Percentiles rank a stretch among this genome's conserved stretches.
phyloP scores from a whole-genome alignment of 768 basidiomycete genomes.

The Suillus paluster region DNA sequence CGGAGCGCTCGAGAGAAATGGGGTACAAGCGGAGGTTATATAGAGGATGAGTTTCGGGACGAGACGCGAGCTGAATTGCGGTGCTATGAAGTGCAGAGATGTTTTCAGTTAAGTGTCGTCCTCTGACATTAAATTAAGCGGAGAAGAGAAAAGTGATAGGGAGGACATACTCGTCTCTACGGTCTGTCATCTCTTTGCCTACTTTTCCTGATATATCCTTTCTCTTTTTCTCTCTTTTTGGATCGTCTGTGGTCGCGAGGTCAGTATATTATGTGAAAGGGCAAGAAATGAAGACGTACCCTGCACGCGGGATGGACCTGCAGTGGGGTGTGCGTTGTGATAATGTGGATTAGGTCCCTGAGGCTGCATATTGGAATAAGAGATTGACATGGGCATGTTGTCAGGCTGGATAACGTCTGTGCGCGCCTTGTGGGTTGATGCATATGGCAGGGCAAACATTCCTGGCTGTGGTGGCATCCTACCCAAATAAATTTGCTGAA shows the following conservation, averaged over 20 bases:
- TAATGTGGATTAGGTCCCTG: constrained; percentile 26
- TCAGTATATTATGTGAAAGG: constrained; percentile 26
- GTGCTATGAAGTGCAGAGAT: constrained; percentile 63
- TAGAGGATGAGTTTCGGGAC: constrained; percentile 65
- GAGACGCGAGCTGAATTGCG: constrained; percentile 65
- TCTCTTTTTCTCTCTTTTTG: constrained; percentile 66
- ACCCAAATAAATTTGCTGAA: neutral
- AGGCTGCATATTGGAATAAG: constrained; percentile 19
- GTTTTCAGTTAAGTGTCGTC: constrained; percentile 64
- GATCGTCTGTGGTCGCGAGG: constrained; percentile 41
- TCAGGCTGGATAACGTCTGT: constrained; percentile 35
- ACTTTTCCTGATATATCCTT: constrained; percentile 73
- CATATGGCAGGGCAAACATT: constrained; percentile 65
- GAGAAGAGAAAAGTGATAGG: neutral
- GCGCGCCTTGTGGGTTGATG: constrained; percentile 49
- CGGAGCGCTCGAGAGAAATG: constrained; percentile 75
- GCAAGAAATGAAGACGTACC: constrained; percentile 34
- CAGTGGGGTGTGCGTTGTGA: constrained; percentile 44
- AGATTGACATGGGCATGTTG: constrained; percentile 19
- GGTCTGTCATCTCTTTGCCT: constrained; percentile 74
- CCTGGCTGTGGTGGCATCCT: constrained; percentile 73
- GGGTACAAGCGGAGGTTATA: constrained; percentile 79
- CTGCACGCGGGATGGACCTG: constrained; percentile 49
- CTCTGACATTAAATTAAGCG: constrained; percentile 41
- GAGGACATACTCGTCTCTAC: constrained; percentile 70